Percentiles rank a stretch among this genome's conserved stretches.
Conservation (phyloP, 2,329 filamentous ascomycete genomes). For the Epichloe bromicola region DNA sequence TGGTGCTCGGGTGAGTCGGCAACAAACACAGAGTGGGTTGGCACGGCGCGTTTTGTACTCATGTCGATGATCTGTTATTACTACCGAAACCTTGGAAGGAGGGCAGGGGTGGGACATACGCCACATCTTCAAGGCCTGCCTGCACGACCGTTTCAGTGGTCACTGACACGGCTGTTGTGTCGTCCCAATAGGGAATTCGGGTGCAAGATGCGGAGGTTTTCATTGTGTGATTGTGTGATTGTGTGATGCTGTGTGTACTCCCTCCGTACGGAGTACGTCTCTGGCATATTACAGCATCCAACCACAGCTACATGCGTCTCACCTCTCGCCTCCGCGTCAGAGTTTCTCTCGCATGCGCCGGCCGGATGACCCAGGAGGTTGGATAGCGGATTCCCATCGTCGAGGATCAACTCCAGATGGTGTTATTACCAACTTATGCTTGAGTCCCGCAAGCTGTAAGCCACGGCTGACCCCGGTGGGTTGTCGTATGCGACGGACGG, state of each 20-base stretch:
- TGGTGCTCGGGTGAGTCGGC: neutral
- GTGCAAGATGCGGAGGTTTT: too few relatives aligned
- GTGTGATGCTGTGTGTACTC: too few relatives aligned
- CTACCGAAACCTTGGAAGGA: neutral
- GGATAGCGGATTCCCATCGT: neutral
- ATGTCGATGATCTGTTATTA: neutral
- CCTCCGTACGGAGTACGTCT: too few relatives aligned
- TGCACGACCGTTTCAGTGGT: neutral
- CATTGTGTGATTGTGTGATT: too few relatives aligned
- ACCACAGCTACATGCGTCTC: neutral
- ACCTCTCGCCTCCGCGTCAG: too few relatives aligned
- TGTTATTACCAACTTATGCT: neutral
- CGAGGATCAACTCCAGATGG: neutral
- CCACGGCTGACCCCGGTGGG: neutral
- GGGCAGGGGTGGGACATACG: neutral
- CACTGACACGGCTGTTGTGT: too few relatives aligned
- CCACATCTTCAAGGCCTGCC: neutral
- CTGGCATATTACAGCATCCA: too few relatives aligned
- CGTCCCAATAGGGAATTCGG: neutral
- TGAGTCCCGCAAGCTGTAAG: neutral
- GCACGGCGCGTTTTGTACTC: neutral
- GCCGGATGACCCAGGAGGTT: neutral
- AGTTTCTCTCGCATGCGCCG: too few relatives aligned
- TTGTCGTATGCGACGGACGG: conserved; percentile 7
- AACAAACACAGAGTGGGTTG: neutral